phyloP scores from a whole-genome alignment of 2,329 filamentous ascomycete genomes.

The Cercospora sp. region DNA sequence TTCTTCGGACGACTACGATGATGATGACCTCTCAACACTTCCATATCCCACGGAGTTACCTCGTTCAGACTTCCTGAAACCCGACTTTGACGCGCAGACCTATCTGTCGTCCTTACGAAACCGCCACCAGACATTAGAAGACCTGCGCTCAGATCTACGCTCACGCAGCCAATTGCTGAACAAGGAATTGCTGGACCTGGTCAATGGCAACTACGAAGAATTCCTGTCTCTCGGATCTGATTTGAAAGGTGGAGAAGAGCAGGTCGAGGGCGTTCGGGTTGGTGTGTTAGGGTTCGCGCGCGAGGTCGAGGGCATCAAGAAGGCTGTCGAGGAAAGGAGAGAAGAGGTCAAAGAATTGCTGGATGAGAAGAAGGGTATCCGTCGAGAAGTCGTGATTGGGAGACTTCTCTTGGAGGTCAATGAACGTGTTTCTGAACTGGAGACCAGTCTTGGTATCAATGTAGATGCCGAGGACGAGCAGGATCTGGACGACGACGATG shows the following conservation, averaged over 20 bases:
- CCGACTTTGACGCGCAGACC: slow-evolving; percentile 72
- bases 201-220: slow-evolving; percentile 92
- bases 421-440: slow-evolving; percentile 62
- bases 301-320: slow-evolving; percentile 74
- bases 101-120: slow-evolving; percentile 83
- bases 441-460: slow-evolving; percentile 62
- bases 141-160: slow-evolving; percentile 82
- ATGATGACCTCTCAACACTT: slow-evolving; percentile 65
- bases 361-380: slow-evolving; percentile 66
- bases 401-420: slow-evolving; percentile 66
- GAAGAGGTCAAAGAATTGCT: slow-evolving; percentile 64
- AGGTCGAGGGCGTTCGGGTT: slow-evolving; percentile 84
- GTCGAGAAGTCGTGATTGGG: slow-evolving; percentile 63
- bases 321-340: slow-evolving; percentile 63
- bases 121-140: slow-evolving; percentile 93
- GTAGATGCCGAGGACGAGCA: slow-evolving; percentile 33
- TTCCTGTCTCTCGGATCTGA: slow-evolving; percentile 82
- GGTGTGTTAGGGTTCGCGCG: slow-evolving; percentile 82
- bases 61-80: slow-evolving; percentile 76
- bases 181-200: slow-evolving; percentile 86
- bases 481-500: slow-evolving; percentile 32
- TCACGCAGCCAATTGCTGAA: slow-evolving; percentile 77
- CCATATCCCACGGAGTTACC: slow-evolving; percentile 87
- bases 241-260: slow-evolving; percentile 83
- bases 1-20: slow-evolving; percentile 51